Base-by-base conservation (phyloP, 108 stramenopile species). In the Fistulifera pelliculosa region DNA sequence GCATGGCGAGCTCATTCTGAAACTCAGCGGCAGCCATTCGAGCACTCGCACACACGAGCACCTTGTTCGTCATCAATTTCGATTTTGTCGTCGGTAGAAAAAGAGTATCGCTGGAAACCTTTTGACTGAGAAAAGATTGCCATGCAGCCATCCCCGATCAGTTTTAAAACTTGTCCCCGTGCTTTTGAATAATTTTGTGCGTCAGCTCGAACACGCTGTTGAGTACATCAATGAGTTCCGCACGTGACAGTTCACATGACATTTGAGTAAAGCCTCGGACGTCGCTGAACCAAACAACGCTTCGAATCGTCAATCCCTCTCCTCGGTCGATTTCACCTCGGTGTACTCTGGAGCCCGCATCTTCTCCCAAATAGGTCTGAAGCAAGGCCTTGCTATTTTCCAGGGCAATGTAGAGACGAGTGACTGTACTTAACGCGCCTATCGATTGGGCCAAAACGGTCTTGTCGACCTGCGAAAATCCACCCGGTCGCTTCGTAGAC, bases 381-480 rank as follows among this genome's bases (percentile, higher is more conserved):
- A 54, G 35, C 26, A 70, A 38, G 15, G 63, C 41, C 10, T 59
- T 53, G 18, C 43, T 41, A 50, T 62, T 57, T n/a, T 53, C 18
- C 15, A 60, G 49, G 42, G 54, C 44, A 21, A 56, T 70, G 63
- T 62, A 62, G 14, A 62, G 39, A 38, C 62, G 35, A 4, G 58
- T 25, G 19, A 70, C 49, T 14, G 52, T 63, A 6, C 42, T 47
- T 0, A 70, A 25, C 10, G 61, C 69, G 0, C 49, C 38, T 12
- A 49, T 38, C 1, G 61, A 42, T 22, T 38, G 4, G 11, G 52
- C 27, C 15, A 70, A 58, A 45, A 70, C 48, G 1, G 44, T 42
- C 23, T 57, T 52, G 51, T 70, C 45, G 11, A 62, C 50, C 25
- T 70, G 56, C 16, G 38, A 40, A 47, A 70, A 70, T 4, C 69